Evolutionary conservation across 2,329 filamentous ascomycete genomes (phyloP).

Genomic region (Colletotrichum incanum): DNA sequence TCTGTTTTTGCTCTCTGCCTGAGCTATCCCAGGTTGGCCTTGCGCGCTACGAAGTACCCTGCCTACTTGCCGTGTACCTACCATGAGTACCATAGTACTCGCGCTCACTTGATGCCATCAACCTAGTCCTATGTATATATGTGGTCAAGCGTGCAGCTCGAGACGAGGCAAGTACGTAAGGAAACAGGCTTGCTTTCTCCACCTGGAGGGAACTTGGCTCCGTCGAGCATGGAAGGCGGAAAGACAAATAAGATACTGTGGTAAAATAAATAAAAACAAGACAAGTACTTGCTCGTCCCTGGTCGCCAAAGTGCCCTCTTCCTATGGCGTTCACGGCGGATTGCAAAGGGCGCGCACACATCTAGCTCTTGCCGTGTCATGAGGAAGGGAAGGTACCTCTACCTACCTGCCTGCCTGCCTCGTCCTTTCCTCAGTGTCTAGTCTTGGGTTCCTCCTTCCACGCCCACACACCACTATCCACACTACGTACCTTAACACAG

Average conservation of each 20-base stretch:
- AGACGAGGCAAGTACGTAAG: neutral
- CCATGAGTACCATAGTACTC: neutral
- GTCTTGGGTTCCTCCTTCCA: neutral
- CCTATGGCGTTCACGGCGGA: neutral
- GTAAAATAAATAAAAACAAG: too few species aligned
- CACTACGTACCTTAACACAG: neutral
- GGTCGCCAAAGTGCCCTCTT: neutral
- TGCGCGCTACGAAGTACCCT: neutral
- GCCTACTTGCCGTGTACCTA: neutral
- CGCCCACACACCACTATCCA: neutral
- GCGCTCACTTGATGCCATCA: neutral
- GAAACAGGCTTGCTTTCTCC: slow-evolving; percentile 3
- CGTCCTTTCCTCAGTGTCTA: neutral
- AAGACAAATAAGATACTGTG: neutral
- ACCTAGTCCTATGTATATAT: neutral
- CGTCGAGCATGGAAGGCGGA: neutral
- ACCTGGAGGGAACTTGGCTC: neutral
- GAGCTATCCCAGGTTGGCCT: neutral
- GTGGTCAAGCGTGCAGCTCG: neutral
- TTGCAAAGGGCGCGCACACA: neutral
- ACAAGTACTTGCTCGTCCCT: neutral
- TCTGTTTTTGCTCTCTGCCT: slow-evolving; percentile 1
- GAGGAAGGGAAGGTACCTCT: neutral
- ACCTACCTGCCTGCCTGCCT: slow-evolving; percentile 4
- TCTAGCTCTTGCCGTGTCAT: neutral